phyloP scores from a whole-genome alignment of 176 grass and related monocot genomes.

The Melocanna baccifera region DNA sequence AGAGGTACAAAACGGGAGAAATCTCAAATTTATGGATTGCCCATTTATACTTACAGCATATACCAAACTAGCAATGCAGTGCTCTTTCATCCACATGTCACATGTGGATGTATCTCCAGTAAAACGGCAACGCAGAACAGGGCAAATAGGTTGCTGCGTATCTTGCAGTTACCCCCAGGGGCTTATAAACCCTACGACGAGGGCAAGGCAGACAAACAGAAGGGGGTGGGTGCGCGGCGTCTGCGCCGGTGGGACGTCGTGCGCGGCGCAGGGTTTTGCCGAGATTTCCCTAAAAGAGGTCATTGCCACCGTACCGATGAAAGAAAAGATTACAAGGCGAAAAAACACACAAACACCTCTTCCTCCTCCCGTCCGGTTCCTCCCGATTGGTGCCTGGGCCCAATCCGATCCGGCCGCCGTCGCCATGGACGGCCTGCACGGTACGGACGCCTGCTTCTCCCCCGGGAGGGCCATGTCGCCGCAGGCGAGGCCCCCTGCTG shows the following conservation, averaged over 20 bases:
- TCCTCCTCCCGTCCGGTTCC: slow-evolving; percentile 12
- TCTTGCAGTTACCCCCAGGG: background rate
- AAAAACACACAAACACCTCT: slow-evolving; percentile 27
- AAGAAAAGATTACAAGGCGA: slow-evolving; percentile 50
- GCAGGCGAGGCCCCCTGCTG: slow-evolving; percentile 46
- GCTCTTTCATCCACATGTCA: background rate
- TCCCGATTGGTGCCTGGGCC: slow-evolving; percentile 28
- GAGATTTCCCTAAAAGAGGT: slow-evolving; percentile 54
- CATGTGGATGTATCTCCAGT: too few species aligned
- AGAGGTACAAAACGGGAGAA: background rate
- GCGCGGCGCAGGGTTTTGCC: slow-evolving; percentile 47
- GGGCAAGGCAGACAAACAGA: background rate
- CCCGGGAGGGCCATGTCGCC: slow-evolving; percentile 56
- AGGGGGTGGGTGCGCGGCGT: background rate
- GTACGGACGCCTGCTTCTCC: slow-evolving; percentile 59
- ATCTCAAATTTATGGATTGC: background rate
- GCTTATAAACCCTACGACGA: slow-evolving; percentile 36
- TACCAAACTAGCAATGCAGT: background rate
- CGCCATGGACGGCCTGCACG: slow-evolving; percentile 66
- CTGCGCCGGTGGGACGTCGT: slow-evolving; percentile 1
- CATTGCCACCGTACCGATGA: slow-evolving; percentile 39
- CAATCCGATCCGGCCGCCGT: slow-evolving; percentile 18
- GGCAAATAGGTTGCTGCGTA: slow-evolving; percentile 22
- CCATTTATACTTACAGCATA: background rate
- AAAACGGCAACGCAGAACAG: background rate